Conservation (phyloP, 805 yeast genomes). For the Wickerhamomyces hampshirensis region DNA sequence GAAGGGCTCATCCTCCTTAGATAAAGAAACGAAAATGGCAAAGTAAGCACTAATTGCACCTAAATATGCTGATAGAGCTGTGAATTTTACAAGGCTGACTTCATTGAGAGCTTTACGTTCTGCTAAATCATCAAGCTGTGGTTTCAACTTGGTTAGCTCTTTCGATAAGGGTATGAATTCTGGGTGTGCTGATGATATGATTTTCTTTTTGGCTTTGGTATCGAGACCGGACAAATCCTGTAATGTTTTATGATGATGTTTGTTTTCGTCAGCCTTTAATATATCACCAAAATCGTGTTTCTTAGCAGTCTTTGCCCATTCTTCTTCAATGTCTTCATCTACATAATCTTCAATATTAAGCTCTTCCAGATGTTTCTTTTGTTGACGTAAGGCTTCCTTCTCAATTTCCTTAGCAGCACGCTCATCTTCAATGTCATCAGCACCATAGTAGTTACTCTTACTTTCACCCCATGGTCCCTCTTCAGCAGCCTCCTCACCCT, state of each 20-base stretch:
- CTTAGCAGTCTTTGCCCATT: conserved; percentile 64
- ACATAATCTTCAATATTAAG: conserved; percentile 69
- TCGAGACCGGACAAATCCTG: conserved; percentile 48
- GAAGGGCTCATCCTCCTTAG: conserved; percentile 49
- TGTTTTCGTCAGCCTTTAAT: conserved; percentile 21
- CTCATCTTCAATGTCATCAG: conserved; percentile 51
- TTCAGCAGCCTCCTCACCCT: conserved; percentile 27
- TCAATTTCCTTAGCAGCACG: conserved; percentile 76
- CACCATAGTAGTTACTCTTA: conserved; percentile 47
- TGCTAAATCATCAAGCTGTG: conserved; percentile 35
- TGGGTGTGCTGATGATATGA: conserved; percentile 65
- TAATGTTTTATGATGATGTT: conserved; percentile 31
- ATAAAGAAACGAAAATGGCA: conserved; percentile 60
- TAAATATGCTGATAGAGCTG: conserved; percentile 74
- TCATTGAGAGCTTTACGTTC: conserved; percentile 28
- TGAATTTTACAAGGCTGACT: conserved; percentile 44
- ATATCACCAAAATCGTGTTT: conserved; percentile 38
- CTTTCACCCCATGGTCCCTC: conserved; percentile 44
- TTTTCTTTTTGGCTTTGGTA: conserved; percentile 44
- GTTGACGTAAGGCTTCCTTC: conserved; percentile 82
- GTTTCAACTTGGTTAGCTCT: conserved; percentile 47
- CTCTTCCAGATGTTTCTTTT: conserved; percentile 72
- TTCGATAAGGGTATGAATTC: conserved; percentile 75
- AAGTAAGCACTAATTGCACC: conserved; percentile 78
- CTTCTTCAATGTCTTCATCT: conserved; percentile 75